Base-by-base conservation (phyloP, 2,329 filamentous ascomycete genomes). In the Penicillium vulpinum region DNA sequence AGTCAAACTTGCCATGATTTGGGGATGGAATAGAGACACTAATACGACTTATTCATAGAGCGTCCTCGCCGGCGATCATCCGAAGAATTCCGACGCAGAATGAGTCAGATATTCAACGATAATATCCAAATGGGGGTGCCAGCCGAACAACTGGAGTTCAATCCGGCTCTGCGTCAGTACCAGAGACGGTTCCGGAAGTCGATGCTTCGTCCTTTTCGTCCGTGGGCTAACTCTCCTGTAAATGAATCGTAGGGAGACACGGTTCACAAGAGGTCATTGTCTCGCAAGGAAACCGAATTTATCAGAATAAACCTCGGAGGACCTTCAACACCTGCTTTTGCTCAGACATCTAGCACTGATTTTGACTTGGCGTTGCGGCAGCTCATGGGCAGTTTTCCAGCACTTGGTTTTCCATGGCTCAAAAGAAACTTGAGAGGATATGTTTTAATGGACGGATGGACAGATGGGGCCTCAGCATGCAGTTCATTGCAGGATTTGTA, bases 91-190 rank as follows among this genome's bases (percentile, higher is more conserved):
- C 67, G 70, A 57, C 69, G 70, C 45, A 66, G 57, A 36, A 67
- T 73, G 53, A 73, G 70, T 61, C 63, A 62, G 47, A 63, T 73
- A 4, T 70, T 73, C 49, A 71, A 73, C 47, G 70, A 73, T 15
- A 70, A 60, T 44, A 59, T 70, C 22, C 64, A 64, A 26, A 60
- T 58, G 47, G 65, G 51, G 4, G 11, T 47, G n/a, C 61, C 69
- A 3, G 16, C 41, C 1, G 69, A 71, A 13, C 56, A 59, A 36
- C 63, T 69, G 39, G 67, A 70, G 43, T 62, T 70, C 18, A 59
- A 60, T 11, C 55, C 67, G 1, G 47, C 51, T 10, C 41, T 62
- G 15, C 56, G 52, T 8, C 59, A 63, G 40, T 40, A 44, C 24
- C 51, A 60, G 28, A 44, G 43, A 46, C 54, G 49, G 10, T 36